These are phyloP conservation scores for Xanthoceras sorbifolium DNA, from an alignment of 345 rosid genomes.

Conservation along the genomic window DNA sequence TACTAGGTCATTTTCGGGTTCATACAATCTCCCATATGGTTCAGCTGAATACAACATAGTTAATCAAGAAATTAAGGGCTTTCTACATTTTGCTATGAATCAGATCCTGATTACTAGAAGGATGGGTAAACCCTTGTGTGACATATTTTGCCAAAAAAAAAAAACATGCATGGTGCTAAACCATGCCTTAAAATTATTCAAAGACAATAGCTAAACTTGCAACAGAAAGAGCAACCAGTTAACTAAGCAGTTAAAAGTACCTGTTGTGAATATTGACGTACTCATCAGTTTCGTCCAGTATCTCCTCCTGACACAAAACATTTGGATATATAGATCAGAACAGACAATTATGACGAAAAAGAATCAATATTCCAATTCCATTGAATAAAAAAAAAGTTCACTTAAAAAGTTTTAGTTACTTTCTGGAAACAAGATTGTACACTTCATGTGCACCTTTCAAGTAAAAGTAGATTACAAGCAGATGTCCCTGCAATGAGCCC, in stretches of 20 bases:
- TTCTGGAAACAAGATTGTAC: not conserved
- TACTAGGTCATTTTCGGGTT: not conserved
- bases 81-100: not conserved
- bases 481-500: not conserved
- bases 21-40: not conserved
- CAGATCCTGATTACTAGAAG: conserved; percentile 4
- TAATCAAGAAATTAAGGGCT: not conserved
- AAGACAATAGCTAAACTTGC: not conserved
- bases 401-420: not conserved
- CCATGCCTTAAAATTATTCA: not conserved
- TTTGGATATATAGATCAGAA: conserved; percentile 8
- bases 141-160: not conserved
- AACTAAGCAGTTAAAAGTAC: conserved; percentile 22
- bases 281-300: conserved; percentile 95
- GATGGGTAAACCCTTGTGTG: not conserved
- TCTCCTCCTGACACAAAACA: conserved; percentile 78
- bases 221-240: not conserved
- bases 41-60: not conserved
- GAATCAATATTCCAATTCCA: not conserved
- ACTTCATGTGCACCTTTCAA: not conserved
- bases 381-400: not conserved
- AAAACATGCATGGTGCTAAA: not conserved
- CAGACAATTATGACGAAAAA: not conserved
- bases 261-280: conserved; percentile 90
- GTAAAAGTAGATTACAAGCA: not conserved